phyloP scores from a whole-genome alignment of 495 filamentous ascomycete genomes.

The Aspergillus sparsus region DNA sequence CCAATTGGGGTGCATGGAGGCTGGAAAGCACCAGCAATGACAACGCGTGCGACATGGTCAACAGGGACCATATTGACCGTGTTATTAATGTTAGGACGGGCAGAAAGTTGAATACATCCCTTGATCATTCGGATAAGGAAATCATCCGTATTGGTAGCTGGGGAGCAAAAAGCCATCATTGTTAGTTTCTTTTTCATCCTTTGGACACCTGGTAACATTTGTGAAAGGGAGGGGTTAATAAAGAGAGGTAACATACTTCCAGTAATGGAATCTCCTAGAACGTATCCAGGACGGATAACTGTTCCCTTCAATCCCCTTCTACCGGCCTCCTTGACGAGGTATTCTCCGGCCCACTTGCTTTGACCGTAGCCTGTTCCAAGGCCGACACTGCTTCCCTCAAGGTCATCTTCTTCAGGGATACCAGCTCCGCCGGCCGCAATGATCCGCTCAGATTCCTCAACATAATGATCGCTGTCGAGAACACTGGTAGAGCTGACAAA shows the following conservation, averaged over 20 bases:
- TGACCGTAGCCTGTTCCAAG: constrained; percentile 89
- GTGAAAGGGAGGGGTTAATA: neutral
- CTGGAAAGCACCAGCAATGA: constrained; percentile 70
- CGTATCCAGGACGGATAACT: constrained; percentile 84
- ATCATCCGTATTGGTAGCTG: constrained; percentile 80
- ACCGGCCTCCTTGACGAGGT: constrained; percentile 79
- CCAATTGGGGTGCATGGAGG: constrained; percentile 53
- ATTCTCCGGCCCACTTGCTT: constrained; percentile 82
- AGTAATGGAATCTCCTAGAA: constrained; percentile 71
- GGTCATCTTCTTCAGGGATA: constrained; percentile 64
- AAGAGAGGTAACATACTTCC: constrained; percentile 46
- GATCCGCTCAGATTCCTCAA: constrained; percentile 67
- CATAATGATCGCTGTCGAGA: constrained; percentile 79
- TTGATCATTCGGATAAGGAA: constrained; percentile 90
- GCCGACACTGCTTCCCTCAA: constrained; percentile 63
- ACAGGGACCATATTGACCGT: constrained; percentile 92
- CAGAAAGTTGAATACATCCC: constrained; percentile 77
- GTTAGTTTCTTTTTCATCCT: constrained; percentile 1
- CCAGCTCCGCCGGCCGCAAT: constrained; percentile 51
- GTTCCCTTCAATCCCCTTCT: constrained; percentile 71
- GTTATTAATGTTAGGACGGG: constrained; percentile 77
- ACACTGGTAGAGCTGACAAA: constrained; percentile 88
- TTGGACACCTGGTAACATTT: constrained; percentile 8
- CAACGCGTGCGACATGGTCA: constrained; percentile 75
- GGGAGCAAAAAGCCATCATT: neutral